Evolutionary conservation across 768 basidiomycete species (phyloP).

Genomic region (Leccinum aurantiacum): DNA sequence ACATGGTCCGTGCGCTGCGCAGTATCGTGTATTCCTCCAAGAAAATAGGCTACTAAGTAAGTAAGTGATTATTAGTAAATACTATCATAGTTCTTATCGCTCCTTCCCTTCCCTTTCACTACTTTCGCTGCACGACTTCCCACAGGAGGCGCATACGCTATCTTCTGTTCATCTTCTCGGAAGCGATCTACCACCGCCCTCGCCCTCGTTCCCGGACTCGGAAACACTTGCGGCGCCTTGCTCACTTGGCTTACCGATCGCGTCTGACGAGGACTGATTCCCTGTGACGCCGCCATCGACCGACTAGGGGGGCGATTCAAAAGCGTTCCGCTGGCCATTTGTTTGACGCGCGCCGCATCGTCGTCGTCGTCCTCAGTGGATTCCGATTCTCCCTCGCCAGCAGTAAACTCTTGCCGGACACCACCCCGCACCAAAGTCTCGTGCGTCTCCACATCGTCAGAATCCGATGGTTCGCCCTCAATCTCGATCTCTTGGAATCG

Average conservation of each 20-base stretch:
- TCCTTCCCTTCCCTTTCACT: background rate
- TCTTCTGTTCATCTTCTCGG: constrained; percentile 2
- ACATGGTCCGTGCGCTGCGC: constrained; percentile 18
- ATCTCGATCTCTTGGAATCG: constrained; percentile 13
- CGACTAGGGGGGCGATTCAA: background rate
- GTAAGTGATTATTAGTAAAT: too few species aligned
- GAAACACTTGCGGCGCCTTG: constrained; percentile 4
- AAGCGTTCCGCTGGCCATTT: constrained; percentile 15
- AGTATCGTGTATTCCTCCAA: background rate
- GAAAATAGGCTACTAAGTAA: too few species aligned
- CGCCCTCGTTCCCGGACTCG: constrained; percentile 17
- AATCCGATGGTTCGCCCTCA: constrained; percentile 21
- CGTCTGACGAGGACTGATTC: constrained; percentile 9
- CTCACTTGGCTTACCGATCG: constrained; percentile 5
- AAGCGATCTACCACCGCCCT: constrained; percentile 14
- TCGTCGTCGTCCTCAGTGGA: constrained; percentile 2
- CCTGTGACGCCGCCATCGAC: constrained; percentile 1
- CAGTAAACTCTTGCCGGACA: background rate
- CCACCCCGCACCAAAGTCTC: constrained; percentile 7
- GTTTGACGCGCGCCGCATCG: constrained; percentile 15
- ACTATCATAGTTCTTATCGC: background rate
- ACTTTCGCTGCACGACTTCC: constrained; percentile 19
- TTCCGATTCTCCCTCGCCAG: background rate
- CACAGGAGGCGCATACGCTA: constrained; percentile 11
- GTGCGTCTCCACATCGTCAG: constrained; percentile 33